Evolutionary conservation across 2,329 filamentous ascomycete species (phyloP).

Genomic region (Fusarium sambucinum): DNA sequence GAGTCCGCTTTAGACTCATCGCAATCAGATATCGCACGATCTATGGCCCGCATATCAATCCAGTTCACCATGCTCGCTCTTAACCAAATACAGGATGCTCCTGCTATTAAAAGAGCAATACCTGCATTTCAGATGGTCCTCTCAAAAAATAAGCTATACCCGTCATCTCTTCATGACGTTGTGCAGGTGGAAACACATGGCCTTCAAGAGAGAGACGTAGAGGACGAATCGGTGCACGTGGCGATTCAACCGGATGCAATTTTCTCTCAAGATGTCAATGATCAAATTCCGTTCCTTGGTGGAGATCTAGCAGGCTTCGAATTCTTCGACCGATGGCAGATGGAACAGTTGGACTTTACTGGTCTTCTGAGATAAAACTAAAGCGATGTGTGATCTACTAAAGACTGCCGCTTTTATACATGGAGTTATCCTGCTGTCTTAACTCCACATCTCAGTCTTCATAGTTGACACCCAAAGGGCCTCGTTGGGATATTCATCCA

Average conservation of each 20-base stretch:
- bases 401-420: not conserved
- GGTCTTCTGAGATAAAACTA: not conserved
- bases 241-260: accelerated
- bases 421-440: accelerated
- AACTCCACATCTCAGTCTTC: slow-evolving; percentile 35
- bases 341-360: slow-evolving; percentile 26
- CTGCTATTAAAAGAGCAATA: slow-evolving; percentile 14
- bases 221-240: not conserved
- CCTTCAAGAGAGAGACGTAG: accelerated
- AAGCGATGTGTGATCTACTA: not conserved
- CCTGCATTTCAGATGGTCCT: slow-evolving; percentile 22
- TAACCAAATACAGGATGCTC: not conserved
- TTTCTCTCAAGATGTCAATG: not conserved
- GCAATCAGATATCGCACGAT: not conserved
- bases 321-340: slow-evolving; percentile 25
- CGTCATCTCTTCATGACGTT: not conserved
- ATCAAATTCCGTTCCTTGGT: not conserved
- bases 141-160: slow-evolving; percentile 13
- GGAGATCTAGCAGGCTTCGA: slow-evolving; percentile 5
- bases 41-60: slow-evolving; percentile 18
- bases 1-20: slow-evolving; percentile 10
- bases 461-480: slow-evolving; percentile 37
- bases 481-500: slow-evolving; percentile 41
- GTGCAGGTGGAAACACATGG: accelerated
- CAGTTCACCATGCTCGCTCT: slow-evolving; percentile 20